Evolutionary conservation across 75 land plant genomes (phyloP), one percentile per base, ranked within the genome.

Genomic region (Selaginella tamariscina): DNA sequence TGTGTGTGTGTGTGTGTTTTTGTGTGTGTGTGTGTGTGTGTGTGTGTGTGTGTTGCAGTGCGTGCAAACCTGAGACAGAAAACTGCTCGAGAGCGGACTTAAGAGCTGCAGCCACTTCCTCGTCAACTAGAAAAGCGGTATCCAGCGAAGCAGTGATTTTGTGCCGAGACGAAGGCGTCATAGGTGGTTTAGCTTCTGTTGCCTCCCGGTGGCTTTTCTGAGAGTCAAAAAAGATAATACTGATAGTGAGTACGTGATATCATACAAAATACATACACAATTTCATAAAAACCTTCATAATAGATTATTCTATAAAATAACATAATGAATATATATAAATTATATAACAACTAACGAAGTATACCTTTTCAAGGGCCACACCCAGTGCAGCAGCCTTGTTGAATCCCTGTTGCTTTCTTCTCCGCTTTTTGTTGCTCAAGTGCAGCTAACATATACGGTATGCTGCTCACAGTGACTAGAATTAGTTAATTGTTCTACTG

Each of bases 71-170:
- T n/a, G n/a, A n/a, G n/a, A n/a, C n/a, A n/a, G n/a, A n/a, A n/a
- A n/a, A n/a, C 49, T 71, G 73, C 2, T 68, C 22, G 23, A 91
- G 79, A 18, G 96, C 92, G 27, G 75, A 24, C 75, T 83, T 91
- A 21, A 91, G 75, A 44, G 96, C 96, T 55, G 81, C 79, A 29
- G 86, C 80, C 5, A 91, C 96, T 75, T 88, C 84, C 78, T 83
- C 87, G 74, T 91, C 92, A 0, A 91, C 92, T 57, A 87, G 88
- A 68, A 88, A 85, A 29, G 83, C 88, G 24, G 92, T 88, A 63
- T 85, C 82, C 63, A 91, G 80, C 22, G 92, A 82, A 32, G 96
- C 88, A n/a, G 73, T 75, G 54, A 88, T 71, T 9, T 71, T 75
- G 54, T 90, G 83, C 28, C 74, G 72, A 9, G 79, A 69, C 32